These are phyloP conservation scores for Penstemon newberryi DNA, from an alignment of 257 asterid genomes.

Conservation along the genomic window DNA sequence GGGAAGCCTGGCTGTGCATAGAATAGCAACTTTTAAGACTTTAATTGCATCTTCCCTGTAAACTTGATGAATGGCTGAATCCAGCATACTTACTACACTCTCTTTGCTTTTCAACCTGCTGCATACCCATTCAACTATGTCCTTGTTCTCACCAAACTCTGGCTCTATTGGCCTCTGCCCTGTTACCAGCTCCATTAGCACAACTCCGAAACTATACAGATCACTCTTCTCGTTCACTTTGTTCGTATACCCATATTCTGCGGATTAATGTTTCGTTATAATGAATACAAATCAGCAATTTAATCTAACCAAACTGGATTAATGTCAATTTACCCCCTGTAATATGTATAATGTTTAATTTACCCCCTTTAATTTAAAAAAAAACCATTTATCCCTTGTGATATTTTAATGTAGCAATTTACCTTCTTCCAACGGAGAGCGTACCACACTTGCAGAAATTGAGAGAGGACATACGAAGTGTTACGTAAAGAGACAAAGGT, in stretches of 20 bases:
- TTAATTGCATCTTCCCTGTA: slow-evolving; percentile 61
- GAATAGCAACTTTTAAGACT: slow-evolving; percentile 69
- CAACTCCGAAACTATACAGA: slow-evolving; percentile 88
- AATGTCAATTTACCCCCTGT: too few relatives aligned
- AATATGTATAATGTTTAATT: too few relatives aligned
- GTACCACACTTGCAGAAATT: too few relatives aligned
- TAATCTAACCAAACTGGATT: too few relatives aligned
- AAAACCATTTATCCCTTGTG: too few relatives aligned
- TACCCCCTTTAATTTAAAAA: too few relatives aligned
- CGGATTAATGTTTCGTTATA: not conserved
- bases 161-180: slow-evolving; percentile 86
- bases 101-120: slow-evolving; percentile 64
- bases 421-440: too few relatives aligned
- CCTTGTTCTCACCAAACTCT: slow-evolving; percentile 71
- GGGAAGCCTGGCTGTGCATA: slow-evolving; percentile 79
- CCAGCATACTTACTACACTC: slow-evolving; percentile 59
- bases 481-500: too few relatives aligned
- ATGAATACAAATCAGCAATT: too few relatives aligned
- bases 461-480: too few relatives aligned
- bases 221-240: slow-evolving; percentile 87
- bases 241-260: slow-evolving; percentile 79
- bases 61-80: slow-evolving; percentile 47
- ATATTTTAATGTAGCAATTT: too few relatives aligned
- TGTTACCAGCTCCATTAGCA: slow-evolving; percentile 86
- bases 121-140: slow-evolving; percentile 78